phyloP scores from a whole-genome alignment of 306 rosid species.

The Spatholobus suberectus region DNA sequence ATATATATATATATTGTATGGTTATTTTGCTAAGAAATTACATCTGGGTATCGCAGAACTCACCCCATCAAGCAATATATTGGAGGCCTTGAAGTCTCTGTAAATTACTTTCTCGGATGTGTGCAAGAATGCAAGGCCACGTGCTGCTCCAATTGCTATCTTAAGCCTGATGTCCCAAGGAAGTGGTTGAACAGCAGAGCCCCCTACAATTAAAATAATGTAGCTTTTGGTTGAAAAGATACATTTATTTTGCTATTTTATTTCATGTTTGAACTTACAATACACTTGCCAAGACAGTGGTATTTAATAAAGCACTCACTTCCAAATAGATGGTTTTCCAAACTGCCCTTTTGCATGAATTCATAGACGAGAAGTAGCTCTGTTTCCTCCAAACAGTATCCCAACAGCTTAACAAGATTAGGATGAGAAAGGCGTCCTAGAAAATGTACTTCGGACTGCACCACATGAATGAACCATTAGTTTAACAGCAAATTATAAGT shows the following conservation, averaged over 20 bases:
- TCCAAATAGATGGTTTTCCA: conserved; percentile 95
- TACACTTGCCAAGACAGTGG: conserved; percentile 6
- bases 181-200: conserved; percentile 82
- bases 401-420: conserved; percentile 86
- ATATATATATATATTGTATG: background rate
- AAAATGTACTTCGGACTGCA: conserved; percentile 92
- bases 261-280: conserved; percentile 8
- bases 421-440: conserved; percentile 92
- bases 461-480: conserved; percentile 34
- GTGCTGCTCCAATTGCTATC: conserved; percentile 95
- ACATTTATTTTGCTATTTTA: background rate
- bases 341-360: conserved; percentile 94
- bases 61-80: conserved; percentile 92
- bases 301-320: conserved; percentile 57
- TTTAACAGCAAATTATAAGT: background rate
- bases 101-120: conserved; percentile 89
- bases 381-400: conserved; percentile 83
- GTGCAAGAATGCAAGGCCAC: conserved; percentile 90
- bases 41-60: conserved; percentile 8
- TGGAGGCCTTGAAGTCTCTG: conserved; percentile 96
- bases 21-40: background rate
- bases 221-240: conserved; percentile 17
- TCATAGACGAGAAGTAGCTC: conserved; percentile 87
- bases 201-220: conserved; percentile 58
- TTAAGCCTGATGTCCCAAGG: conserved; percentile 86